phyloP scores from a whole-genome alignment of 352 stramenopile species.

The Pythium dissotocum region DNA sequence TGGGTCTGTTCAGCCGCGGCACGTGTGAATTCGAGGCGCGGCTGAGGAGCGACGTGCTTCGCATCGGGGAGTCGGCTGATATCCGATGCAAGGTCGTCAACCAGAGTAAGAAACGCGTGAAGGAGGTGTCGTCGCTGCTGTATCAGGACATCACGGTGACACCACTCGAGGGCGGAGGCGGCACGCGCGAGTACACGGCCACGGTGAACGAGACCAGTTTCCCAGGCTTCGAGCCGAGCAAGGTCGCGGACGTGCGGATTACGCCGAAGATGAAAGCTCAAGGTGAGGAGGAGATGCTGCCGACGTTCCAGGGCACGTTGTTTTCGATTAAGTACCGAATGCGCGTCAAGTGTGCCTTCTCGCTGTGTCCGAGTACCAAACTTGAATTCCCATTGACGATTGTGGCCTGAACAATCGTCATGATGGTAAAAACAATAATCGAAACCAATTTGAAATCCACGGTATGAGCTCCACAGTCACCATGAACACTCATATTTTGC shows the following conservation, averaged over 20 bases:
- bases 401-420: neutral
- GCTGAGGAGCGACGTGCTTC: conserved; percentile 19
- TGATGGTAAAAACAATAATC: neutral
- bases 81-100: conserved; percentile 25
- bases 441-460: neutral
- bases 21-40: conserved; percentile 16
- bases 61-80: conserved; percentile 16
- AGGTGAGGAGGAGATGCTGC: neutral
- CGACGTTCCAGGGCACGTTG: conserved; percentile 17
- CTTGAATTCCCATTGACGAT: conserved; percentile 24
- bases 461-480: neutral
- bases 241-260: neutral
- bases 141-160: conserved; percentile 25
- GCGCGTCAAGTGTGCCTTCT: conserved; percentile 21
- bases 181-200: conserved; percentile 16
- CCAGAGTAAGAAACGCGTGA: conserved; percentile 22
- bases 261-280: conserved; percentile 1
- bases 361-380: conserved; percentile 21
- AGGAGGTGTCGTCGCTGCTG: conserved; percentile 8
- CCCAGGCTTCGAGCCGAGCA: neutral
- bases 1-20: conserved; percentile 13
- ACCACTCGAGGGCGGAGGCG: conserved; percentile 13
- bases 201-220: conserved; percentile 10
- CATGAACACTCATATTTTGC: too few relatives aligned
- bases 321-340: conserved; percentile 21